Evolutionary conservation across 176 grass and related monocot species (phyloP), one percentile per base, ranked within the genome.

Genomic region (Melocanna baccifera): DNA sequence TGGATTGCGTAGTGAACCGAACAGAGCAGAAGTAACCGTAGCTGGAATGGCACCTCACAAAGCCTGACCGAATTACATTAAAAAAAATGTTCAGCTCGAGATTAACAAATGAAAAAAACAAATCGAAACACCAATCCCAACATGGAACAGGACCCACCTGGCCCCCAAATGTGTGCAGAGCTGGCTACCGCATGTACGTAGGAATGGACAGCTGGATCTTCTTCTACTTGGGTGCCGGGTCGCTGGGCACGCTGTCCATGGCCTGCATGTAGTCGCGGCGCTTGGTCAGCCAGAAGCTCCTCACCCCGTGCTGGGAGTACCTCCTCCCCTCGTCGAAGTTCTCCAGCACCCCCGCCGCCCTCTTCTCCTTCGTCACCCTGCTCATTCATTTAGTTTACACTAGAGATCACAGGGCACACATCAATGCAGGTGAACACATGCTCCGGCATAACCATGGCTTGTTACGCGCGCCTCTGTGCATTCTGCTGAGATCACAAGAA

Each of bases 311-410:
- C 64, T 90, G 85, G 22, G 93, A 91, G 61, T 92, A 95, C 59
- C 74, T 85, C 50, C 76, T 71, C 2, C 93, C 90, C 46, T 95
- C 93, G 70, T 88, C 87, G 19, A 69, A 80, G 81, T 95, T 92
- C 12, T 95, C 79, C 9, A 92, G 86, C 77, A 95, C 76, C 1
- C 93, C 90, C 0, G 93, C 90, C 8, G 93, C 88, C 52, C 93
- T 69, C 2, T 95, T 88, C 71, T 95, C 47, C 82, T 95, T 95
- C 22, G 82, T 92, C 61, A 95, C 90, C 65, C 93, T 91, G 6
- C 7, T 22, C 51, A 2, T 20, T 20, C 52, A 22, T 56, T 56
- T 19, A 2, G 2, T 56, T 22, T 9, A 56, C 52, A 56, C 52
- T 30, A 22, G 0, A 20, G 18, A 56, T 56, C 2, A 20, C 52